Percentiles rank a stretch among this genome's conserved stretches.
phyloP scores from a whole-genome alignment of 768 basidiomycete genomes.

The Cystofilobasidium capitatum region DNA sequence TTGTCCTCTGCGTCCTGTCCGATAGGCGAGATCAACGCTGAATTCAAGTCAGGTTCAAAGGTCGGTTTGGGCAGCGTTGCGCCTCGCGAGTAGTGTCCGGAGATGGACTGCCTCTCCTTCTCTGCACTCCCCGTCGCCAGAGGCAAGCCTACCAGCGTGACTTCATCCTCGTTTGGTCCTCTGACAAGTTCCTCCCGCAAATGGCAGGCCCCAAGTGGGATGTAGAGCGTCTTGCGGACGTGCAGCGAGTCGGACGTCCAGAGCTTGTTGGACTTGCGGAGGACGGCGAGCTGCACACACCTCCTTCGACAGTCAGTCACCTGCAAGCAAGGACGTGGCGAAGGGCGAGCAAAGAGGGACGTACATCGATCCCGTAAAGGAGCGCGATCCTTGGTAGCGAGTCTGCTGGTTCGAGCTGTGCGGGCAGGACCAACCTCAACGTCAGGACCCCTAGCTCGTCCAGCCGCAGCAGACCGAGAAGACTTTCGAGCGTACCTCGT shows the following conservation, averaged over 20 bases:
- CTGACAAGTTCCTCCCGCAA: slow-evolving; percentile 15
- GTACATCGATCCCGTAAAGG: slow-evolving; percentile 72
- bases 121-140: slow-evolving; percentile 3
- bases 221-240: slow-evolving; percentile 67
- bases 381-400: slow-evolving; percentile 79
- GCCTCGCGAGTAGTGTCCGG: not conserved
- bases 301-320: not conserved
- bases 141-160: slow-evolving; percentile 4
- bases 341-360: not conserved
- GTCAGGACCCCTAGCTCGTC: not conserved
- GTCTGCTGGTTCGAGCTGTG: slow-evolving; percentile 58
- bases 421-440: not conserved
- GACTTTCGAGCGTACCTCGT: slow-evolving; percentile 34
- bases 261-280: slow-evolving; percentile 79
- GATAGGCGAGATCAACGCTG: not conserved
- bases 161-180: slow-evolving; percentile 12
- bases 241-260: slow-evolving; percentile 92
- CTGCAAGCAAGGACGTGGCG: too few relatives aligned
- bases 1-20: too few relatives aligned
- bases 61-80: not conserved
- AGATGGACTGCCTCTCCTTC: not conserved
- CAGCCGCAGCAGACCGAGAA: too few relatives aligned
- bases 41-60: not conserved
- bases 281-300: slow-evolving; percentile 47
- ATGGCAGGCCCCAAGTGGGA: slow-evolving; percentile 50